Conservation (phyloP, 1,284 basidiomycete genomes). For the Microbotryomycetes sp. region DNA sequence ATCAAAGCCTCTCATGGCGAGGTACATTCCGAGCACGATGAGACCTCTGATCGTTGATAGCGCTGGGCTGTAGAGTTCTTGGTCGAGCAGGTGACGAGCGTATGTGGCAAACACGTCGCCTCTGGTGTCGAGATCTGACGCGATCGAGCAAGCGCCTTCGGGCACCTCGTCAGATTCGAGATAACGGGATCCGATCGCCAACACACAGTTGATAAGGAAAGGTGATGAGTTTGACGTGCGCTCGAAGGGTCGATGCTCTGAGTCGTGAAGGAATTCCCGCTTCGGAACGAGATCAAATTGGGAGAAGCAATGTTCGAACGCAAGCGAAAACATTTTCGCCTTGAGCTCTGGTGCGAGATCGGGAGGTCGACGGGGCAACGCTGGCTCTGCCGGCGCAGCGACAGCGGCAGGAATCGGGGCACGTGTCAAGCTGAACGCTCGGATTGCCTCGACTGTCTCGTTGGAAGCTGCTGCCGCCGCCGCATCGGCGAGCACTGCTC, state of each 20-base stretch:
- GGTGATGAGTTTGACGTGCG: conserved; percentile 25
- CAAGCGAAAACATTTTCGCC: conserved; percentile 19
- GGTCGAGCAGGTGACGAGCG: conserved; percentile 23
- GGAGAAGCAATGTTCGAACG: conserved; percentile 29
- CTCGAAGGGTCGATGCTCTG: conserved; percentile 3
- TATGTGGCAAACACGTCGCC: conserved; percentile 24
- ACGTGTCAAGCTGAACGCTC: conserved; percentile 29
- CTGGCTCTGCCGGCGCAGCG: conserved; percentile 20
- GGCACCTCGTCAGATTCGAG: conserved; percentile 20
- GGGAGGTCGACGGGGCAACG: conserved; percentile 22
- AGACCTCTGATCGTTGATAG: conserved; percentile 24
- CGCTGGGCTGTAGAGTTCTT: conserved; percentile 16
- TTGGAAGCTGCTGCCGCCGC: not conserved
- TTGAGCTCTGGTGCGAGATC: conserved; percentile 22
- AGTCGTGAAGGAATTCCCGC: conserved; percentile 22
- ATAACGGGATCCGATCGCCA: conserved; percentile 29
- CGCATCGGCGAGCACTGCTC: conserved; percentile 21
- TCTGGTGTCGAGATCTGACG: conserved; percentile 16
- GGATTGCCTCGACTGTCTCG: conserved; percentile 16
- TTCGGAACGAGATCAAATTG: conserved; percentile 26
- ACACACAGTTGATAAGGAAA: conserved; percentile 26
- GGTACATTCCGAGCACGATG: conserved; percentile 15
- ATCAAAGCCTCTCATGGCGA: conserved; percentile 27
- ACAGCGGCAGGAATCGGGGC: conserved; percentile 28
- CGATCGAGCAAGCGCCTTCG: conserved; percentile 4